Evolutionary conservation across 1,284 basidiomycete genomes (phyloP).

Genomic region (Puccinia polysora): DNA sequence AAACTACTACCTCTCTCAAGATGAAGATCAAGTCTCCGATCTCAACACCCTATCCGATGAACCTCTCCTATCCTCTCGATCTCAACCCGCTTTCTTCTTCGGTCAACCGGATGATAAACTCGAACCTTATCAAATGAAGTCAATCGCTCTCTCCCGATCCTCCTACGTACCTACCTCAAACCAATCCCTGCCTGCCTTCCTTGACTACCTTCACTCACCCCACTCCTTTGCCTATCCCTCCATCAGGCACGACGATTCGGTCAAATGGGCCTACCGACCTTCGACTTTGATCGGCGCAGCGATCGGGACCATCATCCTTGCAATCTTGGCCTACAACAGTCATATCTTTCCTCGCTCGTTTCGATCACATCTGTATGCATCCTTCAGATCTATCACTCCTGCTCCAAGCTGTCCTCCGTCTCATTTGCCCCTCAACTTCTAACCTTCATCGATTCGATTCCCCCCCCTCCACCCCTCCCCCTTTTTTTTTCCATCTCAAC

Average conservation of each 20-base stretch:
- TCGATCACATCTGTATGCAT: conserved; percentile 40
- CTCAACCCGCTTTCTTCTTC: conserved; percentile 39
- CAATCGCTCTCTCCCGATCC: background rate
- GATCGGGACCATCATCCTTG: conserved; percentile 23
- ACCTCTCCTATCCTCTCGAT: background rate
- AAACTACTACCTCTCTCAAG: too few relatives aligned
- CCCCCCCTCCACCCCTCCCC: background rate
- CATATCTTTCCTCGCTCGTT: conserved; percentile 39
- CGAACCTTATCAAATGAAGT: conserved; percentile 43
- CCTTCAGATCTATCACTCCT: background rate
- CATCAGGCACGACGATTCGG: conserved; percentile 42
- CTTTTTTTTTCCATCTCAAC: background rate
- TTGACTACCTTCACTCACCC: background rate
- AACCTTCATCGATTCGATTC: background rate
- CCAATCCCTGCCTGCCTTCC: background rate
- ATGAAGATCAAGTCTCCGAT: background rate
- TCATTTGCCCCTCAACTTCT: background rate
- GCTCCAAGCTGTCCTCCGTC: background rate
- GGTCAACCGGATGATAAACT: conserved; percentile 41
- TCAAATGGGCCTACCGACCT: conserved; percentile 42
- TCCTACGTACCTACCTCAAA: background rate
- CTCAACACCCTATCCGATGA: too few relatives aligned
- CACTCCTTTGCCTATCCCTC: background rate
- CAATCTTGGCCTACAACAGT: conserved; percentile 35
- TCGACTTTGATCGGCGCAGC: conserved; percentile 29